Base-by-base conservation (phyloP, 345 rosid genomes). In the Populus simonii region DNA sequence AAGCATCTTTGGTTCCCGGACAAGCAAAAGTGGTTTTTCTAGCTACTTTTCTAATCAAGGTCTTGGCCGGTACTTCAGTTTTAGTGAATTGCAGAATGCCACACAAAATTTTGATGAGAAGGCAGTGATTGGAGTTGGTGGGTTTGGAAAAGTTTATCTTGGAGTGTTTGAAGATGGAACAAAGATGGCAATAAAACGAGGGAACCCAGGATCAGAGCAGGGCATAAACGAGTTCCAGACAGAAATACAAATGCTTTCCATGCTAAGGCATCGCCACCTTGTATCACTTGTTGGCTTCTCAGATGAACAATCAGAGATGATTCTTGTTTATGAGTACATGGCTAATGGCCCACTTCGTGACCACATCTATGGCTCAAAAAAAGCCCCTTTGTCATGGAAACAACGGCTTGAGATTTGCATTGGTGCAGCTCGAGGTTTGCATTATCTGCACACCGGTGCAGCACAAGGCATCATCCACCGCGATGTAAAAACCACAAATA, bases 301-400 rank as follows among this genome's bases (percentile, higher is more conserved):
- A 22, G 93, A 94, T 12, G 93, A 94, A 61, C 79, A 87, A 55
- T 70, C 88, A 10, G 97, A 94, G 84, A 94, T 94, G 98, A 92
- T 92, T 68, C 92, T 94, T n/a, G 97, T 91, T 5, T 94, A 94
- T 17, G 94, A 91, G 84, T 91, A 84, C 85, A 92, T 94, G 98
- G 86, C 90, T 27, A 91, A 94, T 36, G 97, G 98, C 15, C 96
- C 97, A 0, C 76, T 91, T 16, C 94, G 94, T 1, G 97, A 94
- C 73, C 97, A 94, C 83, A 77, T 94, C 51, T 91, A 94, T 59
- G 93, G 94, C 47, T 82, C 92, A 0, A 83, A 84, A 75, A 76
- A 80, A 51, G 82, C 89, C 70, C 83, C 89, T 23, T 71, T 91
- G 80, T 84, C 97, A 1, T 94, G 97, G 97, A 92, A 90, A 86